These are phyloP conservation scores for Alternaria longipes DNA, from an alignment of 2,329 filamentous ascomycete genomes.

Conservation along the genomic window DNA sequence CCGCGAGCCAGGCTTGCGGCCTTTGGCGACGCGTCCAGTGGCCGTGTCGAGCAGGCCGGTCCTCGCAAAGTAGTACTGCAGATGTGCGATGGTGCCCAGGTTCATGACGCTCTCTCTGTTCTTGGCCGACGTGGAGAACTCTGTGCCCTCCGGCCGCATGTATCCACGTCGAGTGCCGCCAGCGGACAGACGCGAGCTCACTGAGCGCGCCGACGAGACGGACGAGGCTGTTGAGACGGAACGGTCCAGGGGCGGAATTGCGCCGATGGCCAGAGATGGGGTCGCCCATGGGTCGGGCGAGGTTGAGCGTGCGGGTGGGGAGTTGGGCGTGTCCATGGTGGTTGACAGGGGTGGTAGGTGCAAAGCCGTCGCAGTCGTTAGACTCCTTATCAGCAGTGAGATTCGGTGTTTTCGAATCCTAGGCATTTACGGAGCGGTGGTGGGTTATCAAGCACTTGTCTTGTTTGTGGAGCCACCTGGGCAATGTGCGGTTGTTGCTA, in stretches of 20 bases:
- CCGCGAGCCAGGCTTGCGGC: conserved; percentile 60
- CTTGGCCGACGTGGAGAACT: conserved; percentile 89
- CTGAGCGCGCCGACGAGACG: conserved; percentile 66
- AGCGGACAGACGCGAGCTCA: conserved; percentile 63
- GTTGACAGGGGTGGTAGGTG: conserved; percentile 26
- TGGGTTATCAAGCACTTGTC: conserved; percentile 13
- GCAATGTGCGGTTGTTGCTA: conserved; percentile 39
- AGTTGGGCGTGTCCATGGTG: conserved; percentile 51
- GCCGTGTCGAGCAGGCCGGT: conserved; percentile 94
- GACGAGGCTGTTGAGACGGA: conserved; percentile 70
- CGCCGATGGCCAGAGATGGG: conserved; percentile 70
- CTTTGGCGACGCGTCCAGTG: conserved; percentile 82
- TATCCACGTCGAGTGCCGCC: conserved; percentile 76
- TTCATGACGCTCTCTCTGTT: conserved; percentile 96
- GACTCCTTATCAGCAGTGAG: conserved; percentile 23
- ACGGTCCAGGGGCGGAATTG: conserved; percentile 67
- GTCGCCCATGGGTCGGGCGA: conserved; percentile 73
- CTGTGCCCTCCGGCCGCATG: conserved; percentile 84
- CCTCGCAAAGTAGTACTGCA: conserved; percentile 97
- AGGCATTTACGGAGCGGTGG: conserved; percentile 20
- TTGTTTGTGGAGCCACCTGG: conserved; percentile 27
- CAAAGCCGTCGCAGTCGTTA: conserved; percentile 20
- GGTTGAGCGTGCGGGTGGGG: conserved; percentile 51
- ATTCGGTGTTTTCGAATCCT: conserved; percentile 26
- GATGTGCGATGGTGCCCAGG: conserved; percentile 92